phyloP scores from a whole-genome alignment of 345 rosid species.

The Passiflora organensis region DNA sequence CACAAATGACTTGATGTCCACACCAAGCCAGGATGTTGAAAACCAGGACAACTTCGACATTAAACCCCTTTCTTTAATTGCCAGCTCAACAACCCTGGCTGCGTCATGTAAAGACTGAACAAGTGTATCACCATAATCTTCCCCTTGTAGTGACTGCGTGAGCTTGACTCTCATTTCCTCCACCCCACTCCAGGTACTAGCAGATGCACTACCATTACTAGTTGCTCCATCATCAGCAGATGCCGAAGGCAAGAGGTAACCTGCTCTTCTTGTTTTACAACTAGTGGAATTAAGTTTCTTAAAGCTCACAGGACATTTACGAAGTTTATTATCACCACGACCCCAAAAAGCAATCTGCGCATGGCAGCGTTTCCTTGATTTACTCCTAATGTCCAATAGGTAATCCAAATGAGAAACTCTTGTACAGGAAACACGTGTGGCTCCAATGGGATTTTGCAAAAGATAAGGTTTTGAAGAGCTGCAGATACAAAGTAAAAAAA shows the following conservation, averaged over 20 bases:
- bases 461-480: too few species aligned
- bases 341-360: too few species aligned
- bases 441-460: too few species aligned
- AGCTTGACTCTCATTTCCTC: slow-evolving; percentile 70
- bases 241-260: slow-evolving; percentile 30
- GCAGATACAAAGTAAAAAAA: too few species aligned
- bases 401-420: too few species aligned
- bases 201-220: slow-evolving; percentile 54
- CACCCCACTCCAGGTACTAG: slow-evolving; percentile 47
- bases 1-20: slow-evolving; percentile 78
- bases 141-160: slow-evolving; percentile 56
- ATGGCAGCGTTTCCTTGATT: too few species aligned
- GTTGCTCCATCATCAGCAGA: slow-evolving; percentile 73
- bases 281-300: too few species aligned
- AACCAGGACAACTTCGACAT: slow-evolving; percentile 69
- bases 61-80: slow-evolving; percentile 50
- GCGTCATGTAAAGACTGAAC: slow-evolving; percentile 81
- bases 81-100: slow-evolving; percentile 79
- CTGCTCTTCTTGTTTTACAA: too few species aligned
- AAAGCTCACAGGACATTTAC: too few species aligned
- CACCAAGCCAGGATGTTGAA: slow-evolving; percentile 82
- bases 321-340: too few species aligned
- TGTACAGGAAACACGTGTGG: too few species aligned
- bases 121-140: slow-evolving; percentile 65
- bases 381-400: too few species aligned